Evolutionary conservation across 257 asterid species (phyloP).

Genomic region (Solanum bulbocastanum): DNA sequence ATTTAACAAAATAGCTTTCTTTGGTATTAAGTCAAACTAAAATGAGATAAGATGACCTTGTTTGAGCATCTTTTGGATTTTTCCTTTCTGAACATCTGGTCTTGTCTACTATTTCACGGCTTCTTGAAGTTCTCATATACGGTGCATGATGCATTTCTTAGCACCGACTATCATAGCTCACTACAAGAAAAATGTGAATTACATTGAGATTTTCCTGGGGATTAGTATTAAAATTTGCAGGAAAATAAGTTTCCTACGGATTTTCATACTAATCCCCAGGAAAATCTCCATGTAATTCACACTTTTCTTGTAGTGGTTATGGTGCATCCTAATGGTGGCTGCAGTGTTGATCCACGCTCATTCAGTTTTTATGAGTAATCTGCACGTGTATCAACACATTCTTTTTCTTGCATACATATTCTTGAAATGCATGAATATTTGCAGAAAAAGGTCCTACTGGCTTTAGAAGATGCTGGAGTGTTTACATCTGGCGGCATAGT

Average conservation of each 20-base stretch:
- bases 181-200: no score
- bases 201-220: no score
- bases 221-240: no score
- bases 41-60: background rate
- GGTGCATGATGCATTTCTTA: background rate
- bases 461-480: constrained; percentile 88
- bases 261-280: no score
- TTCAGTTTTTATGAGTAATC: background rate
- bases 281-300: no score
- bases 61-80: background rate
- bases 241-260: no score
- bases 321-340: background rate
- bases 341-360: background rate
- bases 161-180: background rate
- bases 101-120: background rate
- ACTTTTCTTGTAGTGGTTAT: background rate
- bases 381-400: background rate
- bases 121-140: background rate
- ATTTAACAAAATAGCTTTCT: background rate
- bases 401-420: background rate
- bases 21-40: background rate
- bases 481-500: constrained; percentile 90
- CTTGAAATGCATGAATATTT: constrained; percentile 12
- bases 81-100: background rate
- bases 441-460: constrained; percentile 70